Evolutionary conservation across 768 basidiomycete genomes (phyloP).

Genomic region (Boletus rex-veris): DNA sequence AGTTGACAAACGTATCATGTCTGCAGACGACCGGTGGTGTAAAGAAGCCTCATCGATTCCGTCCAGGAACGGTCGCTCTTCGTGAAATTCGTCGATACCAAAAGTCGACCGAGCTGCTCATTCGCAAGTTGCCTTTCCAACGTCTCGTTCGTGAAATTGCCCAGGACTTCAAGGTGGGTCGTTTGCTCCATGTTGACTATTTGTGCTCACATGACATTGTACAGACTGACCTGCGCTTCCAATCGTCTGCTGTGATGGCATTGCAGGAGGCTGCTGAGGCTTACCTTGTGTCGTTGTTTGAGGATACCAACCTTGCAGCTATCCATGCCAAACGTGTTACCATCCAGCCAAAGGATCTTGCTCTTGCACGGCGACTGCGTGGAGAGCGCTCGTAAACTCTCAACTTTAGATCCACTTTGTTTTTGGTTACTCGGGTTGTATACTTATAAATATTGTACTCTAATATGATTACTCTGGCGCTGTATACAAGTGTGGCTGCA

Average conservation of each 20-base stretch:
- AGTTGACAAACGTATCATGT: slow-evolving; percentile 25
- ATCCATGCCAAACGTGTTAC: slow-evolving; percentile 86
- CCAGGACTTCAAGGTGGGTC: slow-evolving; percentile 80
- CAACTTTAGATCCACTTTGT: slow-evolving; percentile 1
- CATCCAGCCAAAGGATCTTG: slow-evolving; percentile 84
- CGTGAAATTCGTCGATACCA: slow-evolving; percentile 92
- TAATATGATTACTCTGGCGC: background rate
- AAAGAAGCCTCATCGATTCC: slow-evolving; percentile 93
- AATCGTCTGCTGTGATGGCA: slow-evolving; percentile 88
- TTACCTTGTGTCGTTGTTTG: slow-evolving; percentile 74
- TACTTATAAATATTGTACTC: slow-evolving; percentile 25
- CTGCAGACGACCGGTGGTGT: slow-evolving; percentile 80
- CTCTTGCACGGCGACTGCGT: slow-evolving; percentile 72
- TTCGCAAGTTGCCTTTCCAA: slow-evolving; percentile 92
- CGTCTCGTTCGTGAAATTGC: slow-evolving; percentile 93
- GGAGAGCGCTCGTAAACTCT: slow-evolving; percentile 63
- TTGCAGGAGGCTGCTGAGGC: slow-evolving; percentile 85
- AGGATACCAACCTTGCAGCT: slow-evolving; percentile 80
- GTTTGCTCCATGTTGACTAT: background rate
- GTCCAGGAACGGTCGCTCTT: slow-evolving; percentile 87
- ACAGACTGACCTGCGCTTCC: slow-evolving; percentile 88
- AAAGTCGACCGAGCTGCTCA: slow-evolving; percentile 89
- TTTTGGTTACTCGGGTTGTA: slow-evolving; percentile 11
- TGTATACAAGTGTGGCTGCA: too few relatives aligned
- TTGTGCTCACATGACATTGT: slow-evolving; percentile 42